These are phyloP conservation scores for Neurospora discreta DNA, from an alignment of 495 filamentous ascomycete species.

Conservation along the genomic window DNA sequence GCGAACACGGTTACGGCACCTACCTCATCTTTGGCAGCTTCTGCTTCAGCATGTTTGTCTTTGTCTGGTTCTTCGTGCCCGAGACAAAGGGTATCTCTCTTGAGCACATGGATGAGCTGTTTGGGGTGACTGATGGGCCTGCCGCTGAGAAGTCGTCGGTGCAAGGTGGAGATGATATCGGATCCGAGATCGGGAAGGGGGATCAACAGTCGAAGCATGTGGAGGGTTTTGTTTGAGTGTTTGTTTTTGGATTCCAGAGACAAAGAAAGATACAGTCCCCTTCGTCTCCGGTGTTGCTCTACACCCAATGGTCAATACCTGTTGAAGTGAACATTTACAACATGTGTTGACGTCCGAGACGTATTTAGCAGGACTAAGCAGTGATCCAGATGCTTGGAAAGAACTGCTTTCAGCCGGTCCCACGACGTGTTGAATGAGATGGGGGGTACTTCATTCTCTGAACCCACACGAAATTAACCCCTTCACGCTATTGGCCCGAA, in stretches of 20 bases:
- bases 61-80: constrained; percentile 62
- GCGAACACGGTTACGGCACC: constrained; percentile 49
- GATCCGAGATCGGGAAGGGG: not conserved
- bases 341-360: too few species aligned
- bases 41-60: constrained; percentile 55
- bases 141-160: not conserved
- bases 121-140: constrained; percentile 20
- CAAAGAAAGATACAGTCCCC: not conserved
- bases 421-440: too few species aligned
- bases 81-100: constrained; percentile 53
- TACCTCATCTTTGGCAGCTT: constrained; percentile 49
- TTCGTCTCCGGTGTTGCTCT: not conserved
- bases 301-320: not conserved
- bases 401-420: too few species aligned
- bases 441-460: too few species aligned
- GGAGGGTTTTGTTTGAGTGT: not conserved
- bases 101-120: constrained; percentile 28
- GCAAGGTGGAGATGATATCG: not conserved
- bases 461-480: too few species aligned
- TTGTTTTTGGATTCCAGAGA: not conserved
- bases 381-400: too few species aligned
- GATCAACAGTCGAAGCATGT: not conserved
- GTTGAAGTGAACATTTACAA: not conserved
- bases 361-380: too few species aligned
- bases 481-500: too few species aligned